Evolutionary conservation across 2,329 filamentous ascomycete species (phyloP).

Genomic region (Metarhizium guizhouense): DNA sequence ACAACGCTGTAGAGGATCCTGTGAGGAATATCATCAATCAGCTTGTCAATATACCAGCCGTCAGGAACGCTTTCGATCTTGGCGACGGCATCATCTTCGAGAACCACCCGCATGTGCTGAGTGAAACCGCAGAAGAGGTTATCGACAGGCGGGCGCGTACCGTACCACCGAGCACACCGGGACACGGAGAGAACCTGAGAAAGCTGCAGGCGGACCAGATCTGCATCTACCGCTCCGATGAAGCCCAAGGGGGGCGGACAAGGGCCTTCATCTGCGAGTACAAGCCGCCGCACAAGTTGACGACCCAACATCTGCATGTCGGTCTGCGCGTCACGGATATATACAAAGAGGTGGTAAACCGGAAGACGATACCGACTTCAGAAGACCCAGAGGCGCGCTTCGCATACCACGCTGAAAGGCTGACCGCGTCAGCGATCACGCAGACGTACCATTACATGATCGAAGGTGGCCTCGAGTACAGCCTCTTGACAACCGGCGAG

Average conservation of each 20-base stretch:
- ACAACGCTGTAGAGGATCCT: neutral
- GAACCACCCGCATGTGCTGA: constrained; percentile 18
- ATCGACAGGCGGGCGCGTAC: constrained; percentile 11
- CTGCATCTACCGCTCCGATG: constrained; percentile 12
- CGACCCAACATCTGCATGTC: constrained; percentile 28
- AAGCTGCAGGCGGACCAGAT: constrained; percentile 23
- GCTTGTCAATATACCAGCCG: constrained; percentile 14
- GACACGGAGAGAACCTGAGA: constrained; percentile 10
- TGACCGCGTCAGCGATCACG: constrained; percentile 32
- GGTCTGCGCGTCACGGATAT: constrained; percentile 33
- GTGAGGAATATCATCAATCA: constrained; percentile 20
- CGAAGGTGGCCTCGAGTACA: constrained; percentile 31
- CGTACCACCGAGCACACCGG: constrained; percentile 10
- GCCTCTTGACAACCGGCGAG: constrained; percentile 33
- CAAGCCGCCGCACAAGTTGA: constrained; percentile 38
- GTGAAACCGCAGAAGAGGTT: constrained; percentile 18
- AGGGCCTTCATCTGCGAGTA: constrained; percentile 29
- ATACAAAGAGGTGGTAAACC: constrained; percentile 25
- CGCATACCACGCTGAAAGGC: constrained; percentile 24
- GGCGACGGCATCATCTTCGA: constrained; percentile 22
- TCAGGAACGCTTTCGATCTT: constrained; percentile 15
- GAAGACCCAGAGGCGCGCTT: constrained; percentile 21
- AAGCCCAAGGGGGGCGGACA: neutral
- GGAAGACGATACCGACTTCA: constrained; percentile 16
- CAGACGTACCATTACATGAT: constrained; percentile 44